These are phyloP conservation scores for Arthrinium phaeospermum DNA, from an alignment of 2,329 filamentous ascomycete species.

Conservation along the genomic window DNA sequence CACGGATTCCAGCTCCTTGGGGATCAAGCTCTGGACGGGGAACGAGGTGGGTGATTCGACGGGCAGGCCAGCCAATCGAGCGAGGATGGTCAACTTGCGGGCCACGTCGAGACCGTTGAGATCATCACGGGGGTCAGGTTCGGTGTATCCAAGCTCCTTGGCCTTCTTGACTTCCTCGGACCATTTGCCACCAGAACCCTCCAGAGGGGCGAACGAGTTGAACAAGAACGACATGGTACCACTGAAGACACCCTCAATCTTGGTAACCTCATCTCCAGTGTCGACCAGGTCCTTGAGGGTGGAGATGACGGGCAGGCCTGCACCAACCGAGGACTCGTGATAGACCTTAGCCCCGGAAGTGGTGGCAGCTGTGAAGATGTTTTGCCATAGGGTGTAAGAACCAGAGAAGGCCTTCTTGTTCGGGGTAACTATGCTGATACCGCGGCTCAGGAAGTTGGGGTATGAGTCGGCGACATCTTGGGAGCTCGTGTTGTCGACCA, in stretches of 20 bases:
- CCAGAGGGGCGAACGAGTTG: slow-evolving; percentile 90
- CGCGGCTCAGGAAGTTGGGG: slow-evolving; percentile 78
- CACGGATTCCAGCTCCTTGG: slow-evolving; percentile 79
- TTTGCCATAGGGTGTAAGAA: slow-evolving; percentile 79
- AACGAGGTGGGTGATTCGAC: slow-evolving; percentile 87
- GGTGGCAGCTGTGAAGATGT: slow-evolving; percentile 79
- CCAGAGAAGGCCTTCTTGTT: slow-evolving; percentile 99
- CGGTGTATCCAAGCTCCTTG: slow-evolving; percentile 90
- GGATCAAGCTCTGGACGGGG: slow-evolving; percentile 92
- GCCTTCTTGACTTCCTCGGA: slow-evolving; percentile 90
- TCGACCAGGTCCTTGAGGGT: slow-evolving; percentile 93
- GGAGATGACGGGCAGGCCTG: slow-evolving; percentile 90
- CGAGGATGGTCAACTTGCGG: slow-evolving; percentile 94
- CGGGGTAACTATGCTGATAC: slow-evolving; percentile 90
- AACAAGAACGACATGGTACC: slow-evolving; percentile 98
- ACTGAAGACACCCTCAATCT: slow-evolving; percentile 96
- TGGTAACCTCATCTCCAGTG: slow-evolving; percentile 88
- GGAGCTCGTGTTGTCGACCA: slow-evolving; percentile 96
- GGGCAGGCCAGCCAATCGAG: slow-evolving; percentile 80
- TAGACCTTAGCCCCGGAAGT: slow-evolving; percentile 81
- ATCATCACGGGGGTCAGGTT: slow-evolving; percentile 86
- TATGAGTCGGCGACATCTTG: slow-evolving; percentile 84
- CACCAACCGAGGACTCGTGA: slow-evolving; percentile 94
- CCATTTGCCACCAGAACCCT: slow-evolving; percentile 80
- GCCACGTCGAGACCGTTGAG: slow-evolving; percentile 90